Evolutionary conservation across 2,329 filamentous ascomycete species (phyloP).

Genomic region (Akanthomyces dipterigenus): DNA sequence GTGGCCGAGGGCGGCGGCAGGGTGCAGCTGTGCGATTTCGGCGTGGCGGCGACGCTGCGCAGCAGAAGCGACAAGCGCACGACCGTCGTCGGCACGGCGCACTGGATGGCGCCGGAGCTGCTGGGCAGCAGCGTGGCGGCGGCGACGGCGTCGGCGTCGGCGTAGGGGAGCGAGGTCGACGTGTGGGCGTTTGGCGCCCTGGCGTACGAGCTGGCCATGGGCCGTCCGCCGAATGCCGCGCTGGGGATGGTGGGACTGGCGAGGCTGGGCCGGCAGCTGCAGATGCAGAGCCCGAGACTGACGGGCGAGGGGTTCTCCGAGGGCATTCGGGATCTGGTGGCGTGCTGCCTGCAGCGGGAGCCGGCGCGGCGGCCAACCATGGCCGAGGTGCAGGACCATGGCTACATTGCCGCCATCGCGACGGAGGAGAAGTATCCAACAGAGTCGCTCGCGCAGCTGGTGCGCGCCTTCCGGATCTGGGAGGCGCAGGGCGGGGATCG

Average conservation of each 20-base stretch:
- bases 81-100: conserved; percentile 60
- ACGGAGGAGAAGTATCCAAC: conserved; percentile 54
- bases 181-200: conserved; percentile 66
- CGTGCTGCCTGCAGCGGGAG: conserved; percentile 53
- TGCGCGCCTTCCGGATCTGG: conserved; percentile 62
- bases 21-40: conserved; percentile 62
- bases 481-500: conserved; percentile 60
- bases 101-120: conserved; percentile 64
- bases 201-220: conserved; percentile 60
- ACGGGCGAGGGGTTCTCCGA: conserved; percentile 49
- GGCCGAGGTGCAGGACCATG: conserved; percentile 55
- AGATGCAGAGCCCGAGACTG: conserved; percentile 45
- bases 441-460: conserved; percentile 50
- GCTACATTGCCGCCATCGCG: conserved; percentile 45
- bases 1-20: conserved; percentile 52
- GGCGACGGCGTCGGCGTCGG: conserved; percentile 30
- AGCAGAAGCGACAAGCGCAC: conserved; percentile 53
- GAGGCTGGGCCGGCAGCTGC: conserved; percentile 36
- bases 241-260: conserved; percentile 32
- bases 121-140: conserved; percentile 25
- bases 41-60: conserved; percentile 57
- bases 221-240: conserved; percentile 50
- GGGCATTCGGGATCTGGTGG: conserved; percentile 48
- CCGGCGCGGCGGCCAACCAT: conserved; percentile 51
- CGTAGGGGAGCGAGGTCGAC: conserved; percentile 52